A percentile compares a stretch with the other conserved stretches of the same genome.
phyloP scores from a whole-genome alignment of 495 filamentous ascomycete genomes.

The Neurospora sp. region DNA sequence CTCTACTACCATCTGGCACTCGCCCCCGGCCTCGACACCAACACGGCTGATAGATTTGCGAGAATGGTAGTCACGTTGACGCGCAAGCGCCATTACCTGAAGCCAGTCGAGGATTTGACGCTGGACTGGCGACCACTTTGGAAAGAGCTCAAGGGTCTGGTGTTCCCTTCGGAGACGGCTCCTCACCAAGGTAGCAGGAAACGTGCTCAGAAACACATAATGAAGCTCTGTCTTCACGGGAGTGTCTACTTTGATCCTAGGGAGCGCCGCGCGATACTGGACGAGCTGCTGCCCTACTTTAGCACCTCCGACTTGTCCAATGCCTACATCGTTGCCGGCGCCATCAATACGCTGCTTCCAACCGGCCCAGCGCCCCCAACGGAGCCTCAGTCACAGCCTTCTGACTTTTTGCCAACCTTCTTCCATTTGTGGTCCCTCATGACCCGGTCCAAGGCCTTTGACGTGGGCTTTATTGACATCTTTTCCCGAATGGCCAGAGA shows the following conservation, averaged over 20 bases:
- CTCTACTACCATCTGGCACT: conserved; percentile 92
- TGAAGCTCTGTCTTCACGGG: conserved; percentile 80
- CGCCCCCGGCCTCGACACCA: conserved; percentile 77
- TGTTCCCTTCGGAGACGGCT: conserved; percentile 70
- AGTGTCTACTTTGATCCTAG: conserved; percentile 87
- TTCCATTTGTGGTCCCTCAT: conserved; percentile 96
- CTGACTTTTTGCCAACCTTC: conserved; percentile 77
- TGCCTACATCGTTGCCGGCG: conserved; percentile 77
- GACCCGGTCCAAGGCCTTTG: conserved; percentile 78
- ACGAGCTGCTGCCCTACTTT: conserved; percentile 92
- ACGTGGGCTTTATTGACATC: conserved; percentile 79
- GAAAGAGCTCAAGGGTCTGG: conserved; percentile 81
- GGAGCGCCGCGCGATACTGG: conserved; percentile 77
- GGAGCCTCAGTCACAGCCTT: conserved; percentile 62
- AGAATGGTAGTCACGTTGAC: conserved; percentile 94
- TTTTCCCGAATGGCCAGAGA: conserved; percentile 81
- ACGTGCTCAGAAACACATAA: conserved; percentile 45
- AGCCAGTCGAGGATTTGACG: conserved; percentile 74
- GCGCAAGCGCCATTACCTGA: conserved; percentile 92
- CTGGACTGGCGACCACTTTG: conserved; percentile 90
- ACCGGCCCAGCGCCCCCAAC: conserved; percentile 67
- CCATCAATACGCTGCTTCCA: conserved; percentile 79
- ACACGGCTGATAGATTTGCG: conserved; percentile 78
- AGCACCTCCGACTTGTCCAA: conserved; percentile 83
- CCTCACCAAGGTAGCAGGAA: conserved; percentile 36